Percentiles rank a stretch among this genome's conserved stretches.
Conservation (phyloP, 805 yeast genomes). For the Barnettozyma botsteinii region DNA sequence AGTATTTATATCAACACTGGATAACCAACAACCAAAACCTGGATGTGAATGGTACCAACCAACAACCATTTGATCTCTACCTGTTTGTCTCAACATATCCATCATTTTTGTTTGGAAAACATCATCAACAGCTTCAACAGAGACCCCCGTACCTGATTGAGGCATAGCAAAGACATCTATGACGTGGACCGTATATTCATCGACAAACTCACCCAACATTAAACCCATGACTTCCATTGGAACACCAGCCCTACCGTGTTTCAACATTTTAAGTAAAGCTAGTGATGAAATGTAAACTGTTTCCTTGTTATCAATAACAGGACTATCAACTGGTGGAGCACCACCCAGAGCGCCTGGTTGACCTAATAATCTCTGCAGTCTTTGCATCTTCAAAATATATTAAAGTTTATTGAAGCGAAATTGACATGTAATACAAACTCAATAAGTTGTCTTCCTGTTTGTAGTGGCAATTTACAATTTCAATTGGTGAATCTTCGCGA, state of each 20-base stretch:
- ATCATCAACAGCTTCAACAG: slow-evolving; percentile 98
- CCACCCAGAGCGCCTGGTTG: slow-evolving; percentile 39
- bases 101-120: slow-evolving; percentile 98
- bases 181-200: slow-evolving; percentile 94
- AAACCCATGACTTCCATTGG: slow-evolving; percentile 94
- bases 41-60: slow-evolving; percentile 99
- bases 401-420: background rate
- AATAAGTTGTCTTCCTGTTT: too few species aligned
- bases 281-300: slow-evolving; percentile 94
- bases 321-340: slow-evolving; percentile 57
- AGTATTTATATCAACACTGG: slow-evolving; percentile 94
- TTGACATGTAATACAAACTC: too few species aligned
- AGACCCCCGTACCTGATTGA: slow-evolving; percentile 95
- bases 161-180: slow-evolving; percentile 99
- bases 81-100: slow-evolving; percentile 99
- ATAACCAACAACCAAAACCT: slow-evolving; percentile 99
- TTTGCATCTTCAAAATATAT: slow-evolving; percentile 27
- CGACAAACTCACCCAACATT: slow-evolving; percentile 97
- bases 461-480: background rate
- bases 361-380: slow-evolving; percentile 37
- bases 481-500: background rate
- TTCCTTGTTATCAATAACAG: slow-evolving; percentile 90
- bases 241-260: slow-evolving; percentile 92
- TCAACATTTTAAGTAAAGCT: slow-evolving; percentile 92
- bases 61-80: slow-evolving; percentile 98